phyloP scores from a whole-genome alignment of 768 basidiomycete genomes.

The Lyophyllum atratum region DNA sequence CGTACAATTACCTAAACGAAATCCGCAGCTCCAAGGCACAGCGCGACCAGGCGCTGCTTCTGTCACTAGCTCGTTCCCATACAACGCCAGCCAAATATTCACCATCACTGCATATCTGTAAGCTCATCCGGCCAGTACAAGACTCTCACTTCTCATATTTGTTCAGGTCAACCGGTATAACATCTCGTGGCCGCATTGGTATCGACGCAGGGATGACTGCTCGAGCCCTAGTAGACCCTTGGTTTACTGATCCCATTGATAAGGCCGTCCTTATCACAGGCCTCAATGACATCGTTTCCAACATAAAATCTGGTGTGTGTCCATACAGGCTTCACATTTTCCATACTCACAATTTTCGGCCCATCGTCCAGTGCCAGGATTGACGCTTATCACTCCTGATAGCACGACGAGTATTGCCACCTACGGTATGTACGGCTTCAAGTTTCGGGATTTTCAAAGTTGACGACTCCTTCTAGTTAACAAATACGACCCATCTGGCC shows the following conservation, averaged over 20 bases:
- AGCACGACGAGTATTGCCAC: constrained; percentile 53
- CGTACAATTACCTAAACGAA: not conserved
- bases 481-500: constrained; percentile 32
- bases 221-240: constrained; percentile 50
- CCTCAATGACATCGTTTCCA: constrained; percentile 48
- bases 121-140: constrained; percentile 11
- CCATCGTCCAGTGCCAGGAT: constrained; percentile 37
- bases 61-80: constrained; percentile 48
- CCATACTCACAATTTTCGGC: not conserved
- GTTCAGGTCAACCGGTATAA: constrained; percentile 54
- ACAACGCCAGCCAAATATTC: constrained; percentile 56
- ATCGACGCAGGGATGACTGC: constrained; percentile 54
- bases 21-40: constrained; percentile 56
- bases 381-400: constrained; percentile 63
- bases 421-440: constrained; percentile 39
- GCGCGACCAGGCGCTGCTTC: constrained; percentile 63
- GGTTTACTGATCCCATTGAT: constrained; percentile 61
- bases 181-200: constrained; percentile 64
- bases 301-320: constrained; percentile 41
- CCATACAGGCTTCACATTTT: constrained; percentile 1
- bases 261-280: constrained; percentile 51
- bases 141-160: not conserved
- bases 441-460: not conserved
- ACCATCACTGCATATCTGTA: constrained; percentile 65
- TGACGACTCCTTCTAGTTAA: constrained; percentile 30